Percentiles rank a stretch among this genome's conserved stretches.
Evolutionary conservation across 2,329 filamentous ascomycete genomes (phyloP).

Genomic region (Cladosporium velox): DNA sequence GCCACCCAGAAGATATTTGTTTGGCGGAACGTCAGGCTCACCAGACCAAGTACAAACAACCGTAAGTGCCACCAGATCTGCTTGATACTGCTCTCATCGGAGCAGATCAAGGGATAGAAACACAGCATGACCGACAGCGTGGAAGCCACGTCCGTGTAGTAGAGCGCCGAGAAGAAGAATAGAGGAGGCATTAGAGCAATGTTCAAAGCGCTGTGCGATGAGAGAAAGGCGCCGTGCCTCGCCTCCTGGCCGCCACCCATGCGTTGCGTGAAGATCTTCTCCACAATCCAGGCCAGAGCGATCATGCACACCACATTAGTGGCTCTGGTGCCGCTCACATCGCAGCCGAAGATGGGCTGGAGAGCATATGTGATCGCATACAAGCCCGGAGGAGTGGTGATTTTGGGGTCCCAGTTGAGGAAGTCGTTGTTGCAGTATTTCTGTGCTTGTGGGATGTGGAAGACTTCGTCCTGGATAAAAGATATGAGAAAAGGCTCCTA

Average conservation of each 20-base stretch:
- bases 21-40: slow-evolving; percentile 77
- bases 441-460: slow-evolving; percentile 89
- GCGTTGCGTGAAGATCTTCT: slow-evolving; percentile 18
- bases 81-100: slow-evolving; percentile 12
- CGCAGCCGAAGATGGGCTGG: slow-evolving; percentile 38
- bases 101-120: slow-evolving; percentile 49
- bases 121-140: slow-evolving; percentile 72
- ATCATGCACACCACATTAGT: slow-evolving; percentile 21
- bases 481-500: slow-evolving; percentile 31
- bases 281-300: slow-evolving; percentile 42
- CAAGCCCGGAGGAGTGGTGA: slow-evolving; percentile 91
- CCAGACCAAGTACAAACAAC: slow-evolving; percentile 59
- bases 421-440: slow-evolving; percentile 77
- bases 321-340: slow-evolving; percentile 6
- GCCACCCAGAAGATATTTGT: slow-evolving; percentile 98
- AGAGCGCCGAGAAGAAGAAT: slow-evolving; percentile 94
- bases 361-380: slow-evolving; percentile 47
- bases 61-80: slow-evolving; percentile 23
- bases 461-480: slow-evolving; percentile 72
- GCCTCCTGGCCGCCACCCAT: slow-evolving; percentile 25
- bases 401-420: slow-evolving; percentile 88
- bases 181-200: slow-evolving; percentile 82
- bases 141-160: slow-evolving; percentile 91
- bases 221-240: slow-evolving; percentile 24
- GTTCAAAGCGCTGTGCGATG: slow-evolving; percentile 68